phyloP scores from a whole-genome alignment of 2,329 filamentous ascomycete genomes.

The Claviceps africana region DNA sequence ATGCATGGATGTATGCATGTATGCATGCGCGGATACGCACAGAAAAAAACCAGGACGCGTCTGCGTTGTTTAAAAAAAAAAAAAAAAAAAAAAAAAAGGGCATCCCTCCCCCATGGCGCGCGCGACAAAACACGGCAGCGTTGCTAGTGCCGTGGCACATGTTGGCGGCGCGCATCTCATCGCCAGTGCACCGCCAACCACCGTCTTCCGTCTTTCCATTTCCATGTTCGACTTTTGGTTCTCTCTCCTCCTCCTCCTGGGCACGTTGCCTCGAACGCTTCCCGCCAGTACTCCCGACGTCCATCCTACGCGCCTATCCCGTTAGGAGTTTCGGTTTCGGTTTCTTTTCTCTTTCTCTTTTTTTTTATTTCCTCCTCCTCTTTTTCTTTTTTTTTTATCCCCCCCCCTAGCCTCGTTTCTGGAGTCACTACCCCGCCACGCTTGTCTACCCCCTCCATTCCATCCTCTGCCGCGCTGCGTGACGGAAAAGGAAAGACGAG shows the following conservation, averaged over 20 bases:
- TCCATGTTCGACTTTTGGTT: background rate
- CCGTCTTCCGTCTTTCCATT: background rate
- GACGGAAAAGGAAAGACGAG: background rate
- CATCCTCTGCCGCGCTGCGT: background rate
- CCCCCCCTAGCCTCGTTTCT: background rate
- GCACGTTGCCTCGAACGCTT: conserved; percentile 5
- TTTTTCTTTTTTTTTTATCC: background rate
- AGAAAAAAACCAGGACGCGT: no score
- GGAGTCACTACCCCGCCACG: background rate
- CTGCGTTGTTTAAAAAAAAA: no score
- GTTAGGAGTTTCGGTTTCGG: no score
- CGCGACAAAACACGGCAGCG: no score
- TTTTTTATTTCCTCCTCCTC: background rate
- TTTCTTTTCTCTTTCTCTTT: background rate
- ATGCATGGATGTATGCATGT: no score
- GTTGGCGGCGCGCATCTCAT: no score
- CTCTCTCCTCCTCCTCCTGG: conserved; percentile 4
- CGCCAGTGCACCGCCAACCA: background rate
- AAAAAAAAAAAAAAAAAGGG: no score
- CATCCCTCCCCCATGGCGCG: no score
- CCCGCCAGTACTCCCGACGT: background rate
- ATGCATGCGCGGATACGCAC: no score
- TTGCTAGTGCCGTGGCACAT: no score
- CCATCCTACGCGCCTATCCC: background rate
- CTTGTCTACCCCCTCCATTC: background rate